Base-by-base conservation (phyloP, 768 basidiomycete species). In the Hygrophorus pudorinus region DNA sequence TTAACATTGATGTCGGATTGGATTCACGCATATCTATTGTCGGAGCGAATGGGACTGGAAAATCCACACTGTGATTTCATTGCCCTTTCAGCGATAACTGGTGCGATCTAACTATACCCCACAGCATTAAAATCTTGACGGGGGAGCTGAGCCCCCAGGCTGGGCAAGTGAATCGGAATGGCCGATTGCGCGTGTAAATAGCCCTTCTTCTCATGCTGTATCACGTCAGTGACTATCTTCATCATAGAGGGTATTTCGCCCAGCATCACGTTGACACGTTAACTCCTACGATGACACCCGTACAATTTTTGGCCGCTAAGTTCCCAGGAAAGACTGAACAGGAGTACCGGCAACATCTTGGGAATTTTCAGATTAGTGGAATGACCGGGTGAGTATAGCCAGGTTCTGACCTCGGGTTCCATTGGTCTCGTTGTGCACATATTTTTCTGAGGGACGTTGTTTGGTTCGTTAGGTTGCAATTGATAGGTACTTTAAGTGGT, bases 241-340 rank as follows among this genome's bases (percentile, higher is more conserved):
- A 29, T 21, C 30, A 17, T 59, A 92, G 89, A 47, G 87, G 83
- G 3, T 88, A 92, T 67, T 92, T 91, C 61, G 85, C 87, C n/a
- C 87, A 90, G 53, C 89, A 96, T 59, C 96, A 98, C 59, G 86
- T 99, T 40, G 96, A 99, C 60, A 81, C 85, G 16, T 75, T 99
- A 45, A 73, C 78, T 33, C 80, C 90, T 1, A 71, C 72, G 3
- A 75, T 96, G 78, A 82, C 80, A n/a, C 88, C 94, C 0, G 96
- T 98, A 8, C 85, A 88, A 54, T 97, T 96, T 68, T 68, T 99
- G 24, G 89, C 90, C 11, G 79, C 81, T 17, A 87, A 78, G 56
- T 97, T 86, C 70, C 96, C 96, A 1, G 94, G 96, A 0, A 85
- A 83, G 64, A 89, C 76, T 5, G 96, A 98, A 63, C 94, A 97